Percentiles rank a stretch among this genome's conserved stretches.
phyloP scores from a whole-genome alignment of 2,329 filamentous ascomycete genomes.

The Claviceps monticola region DNA sequence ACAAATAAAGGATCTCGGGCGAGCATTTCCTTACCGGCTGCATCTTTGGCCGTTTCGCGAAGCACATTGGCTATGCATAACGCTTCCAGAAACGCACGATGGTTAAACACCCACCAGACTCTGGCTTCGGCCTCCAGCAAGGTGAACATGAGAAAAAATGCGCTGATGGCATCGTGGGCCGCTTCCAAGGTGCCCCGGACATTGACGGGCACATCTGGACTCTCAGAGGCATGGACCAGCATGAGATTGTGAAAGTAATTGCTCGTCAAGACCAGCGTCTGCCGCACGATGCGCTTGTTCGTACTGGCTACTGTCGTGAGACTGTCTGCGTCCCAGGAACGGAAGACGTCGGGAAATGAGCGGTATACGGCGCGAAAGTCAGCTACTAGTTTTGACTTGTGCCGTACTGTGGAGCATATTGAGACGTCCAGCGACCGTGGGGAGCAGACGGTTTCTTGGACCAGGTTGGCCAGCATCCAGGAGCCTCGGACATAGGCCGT shows the following conservation, averaged over 20 bases:
- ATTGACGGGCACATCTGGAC: slow-evolving; percentile 49
- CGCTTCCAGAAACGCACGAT: slow-evolving; percentile 65
- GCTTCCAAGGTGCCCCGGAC: slow-evolving; percentile 58
- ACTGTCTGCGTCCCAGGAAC: slow-evolving; percentile 49
- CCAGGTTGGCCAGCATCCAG: slow-evolving; percentile 66
- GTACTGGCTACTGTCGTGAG: slow-evolving; percentile 41
- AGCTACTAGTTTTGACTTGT: slow-evolving; percentile 55
- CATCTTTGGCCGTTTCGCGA: slow-evolving; percentile 34
- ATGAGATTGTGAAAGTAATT: slow-evolving; percentile 77
- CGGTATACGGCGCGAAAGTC: slow-evolving; percentile 59
- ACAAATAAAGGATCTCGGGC: slow-evolving; percentile 43
- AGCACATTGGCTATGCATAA: slow-evolving; percentile 51
- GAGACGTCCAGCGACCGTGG: slow-evolving; percentile 61
- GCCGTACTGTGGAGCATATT: slow-evolving; percentile 51
- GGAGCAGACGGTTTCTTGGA: slow-evolving; percentile 63
- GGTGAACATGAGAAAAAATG: slow-evolving; percentile 61
- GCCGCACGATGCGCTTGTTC: slow-evolving; percentile 54
- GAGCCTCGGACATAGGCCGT: slow-evolving; percentile 61
- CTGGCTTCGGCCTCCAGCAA: slow-evolving; percentile 57
- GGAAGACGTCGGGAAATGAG: slow-evolving; percentile 58
- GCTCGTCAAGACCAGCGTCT: slow-evolving; percentile 66
- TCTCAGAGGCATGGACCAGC: slow-evolving; percentile 61
- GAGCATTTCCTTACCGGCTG: slow-evolving; percentile 30
- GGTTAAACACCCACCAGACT: slow-evolving; percentile 79
- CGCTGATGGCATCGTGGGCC: slow-evolving; percentile 57